Base-by-base conservation (phyloP, 2,329 filamentous ascomycete genomes). In the Aspergillus sp. region DNA sequence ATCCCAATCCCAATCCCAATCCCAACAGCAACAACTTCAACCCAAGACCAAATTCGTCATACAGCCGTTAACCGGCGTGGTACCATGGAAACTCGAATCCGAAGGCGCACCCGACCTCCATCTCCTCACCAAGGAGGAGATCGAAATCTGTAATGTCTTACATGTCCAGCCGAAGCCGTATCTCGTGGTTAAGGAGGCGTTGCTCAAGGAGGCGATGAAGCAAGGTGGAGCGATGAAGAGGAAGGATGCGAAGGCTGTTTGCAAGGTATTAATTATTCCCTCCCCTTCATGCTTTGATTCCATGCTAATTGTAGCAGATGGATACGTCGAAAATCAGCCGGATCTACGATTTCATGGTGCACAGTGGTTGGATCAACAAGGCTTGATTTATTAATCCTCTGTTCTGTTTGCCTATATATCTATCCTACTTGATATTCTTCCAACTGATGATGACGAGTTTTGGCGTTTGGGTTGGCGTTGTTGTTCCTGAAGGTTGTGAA, bases 311-410 rank as follows among this genome's bases (percentile, higher is more conserved):
- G n/a, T 32, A 29, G 5, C 70, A 82, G 63, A 78, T 97, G 44
- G 91, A 97, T 60, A 80, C 82, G 7, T 85, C 86, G 53, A 97
- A 96, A 66, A 85, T 86, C 0, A 83, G 85, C 12, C 79, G 88
- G 54, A 81, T 97, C 48, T 96, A 91, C 68, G 93, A 97, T 66
- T 97, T 96, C 64, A 90, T 96, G 71, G 86, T 94, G 52, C 87
- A 89, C 62, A 83, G 83, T 47, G 93, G 91, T 2, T 97, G 91
- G 89, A 83, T 97, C 50, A 85, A 83, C 30, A 93, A 94, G 73
- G 86, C 83, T 28, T 94, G 67, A 50, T 41, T 33, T 41, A 35
- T 6, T 38, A 42, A 1, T 19, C 19, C 19, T 19, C 19, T 19
- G 19, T 19, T 19, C 26, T 26, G 27, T 8, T 28, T 39, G 1